Evolutionary conservation across 257 asterid species (phyloP), one percentile per base, ranked within the genome.

Genomic region (Phtheirospermum japonicum): DNA sequence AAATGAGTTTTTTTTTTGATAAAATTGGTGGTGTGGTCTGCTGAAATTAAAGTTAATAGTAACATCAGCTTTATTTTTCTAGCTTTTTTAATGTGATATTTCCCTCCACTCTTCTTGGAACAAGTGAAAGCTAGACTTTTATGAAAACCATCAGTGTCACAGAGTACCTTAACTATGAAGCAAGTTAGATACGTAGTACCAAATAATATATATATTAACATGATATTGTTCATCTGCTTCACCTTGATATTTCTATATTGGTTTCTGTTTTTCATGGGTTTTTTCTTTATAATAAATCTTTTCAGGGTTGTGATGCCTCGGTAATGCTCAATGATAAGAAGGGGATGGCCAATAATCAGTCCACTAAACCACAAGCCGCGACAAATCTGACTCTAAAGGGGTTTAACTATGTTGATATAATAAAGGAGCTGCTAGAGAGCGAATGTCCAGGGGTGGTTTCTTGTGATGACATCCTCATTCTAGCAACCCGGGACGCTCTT

Each of bases 101-200:
- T 77, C 99, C 99, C 39, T 85, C 97, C 66, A 77, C 95, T 18
- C 99, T 89, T 73, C 82, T 92, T 64, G 99, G 99, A 77, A 89
- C 99, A 16, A 93, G 84, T 77, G 96, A 92, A 74, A 81, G 72
- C 60, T 92, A 97, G 99, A 92, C 99, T 67, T 71, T 92, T 84
- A 83, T 92, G 99, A 86, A 86, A 75, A 89, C 96, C 23, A 89
- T 92, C 76, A 92, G 99, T 54, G 99, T 87, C 20, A 92, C 99
- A 17, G 99, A 92, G 65, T 92, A 92, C 78, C 77, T 92, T 76
- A 92, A 92, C 75, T 92, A 92, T 67, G 99, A 92, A 83, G 79
- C 99, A 77, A 97, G 99, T 92, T 68, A 71, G 82, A 68, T 78
- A 65, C 58, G 80, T 64, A 72, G 70, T 88, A 71, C 81, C 52